Evolutionary conservation across 805 yeast genomes (phyloP).

Genomic region (Saccharomycopsis javanensis): DNA sequence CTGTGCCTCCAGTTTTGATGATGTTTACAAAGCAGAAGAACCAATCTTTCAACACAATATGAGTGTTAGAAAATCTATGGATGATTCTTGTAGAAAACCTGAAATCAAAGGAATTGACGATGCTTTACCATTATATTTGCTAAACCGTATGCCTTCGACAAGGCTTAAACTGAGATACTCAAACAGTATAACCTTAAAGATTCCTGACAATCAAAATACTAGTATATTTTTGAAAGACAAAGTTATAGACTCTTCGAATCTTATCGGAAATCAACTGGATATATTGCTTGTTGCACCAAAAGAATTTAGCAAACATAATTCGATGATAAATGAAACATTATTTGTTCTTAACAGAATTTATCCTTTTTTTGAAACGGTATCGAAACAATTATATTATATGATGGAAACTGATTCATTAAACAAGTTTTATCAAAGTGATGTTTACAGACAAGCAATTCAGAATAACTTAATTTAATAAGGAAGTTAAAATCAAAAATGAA

Average conservation of each 20-base stretch:
- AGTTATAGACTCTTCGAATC: slow-evolving; percentile 7
- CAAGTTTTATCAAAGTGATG: slow-evolving; percentile 45
- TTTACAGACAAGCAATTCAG: slow-evolving; percentile 25
- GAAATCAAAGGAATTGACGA: not conserved
- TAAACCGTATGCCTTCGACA: not conserved
- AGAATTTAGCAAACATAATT: slow-evolving; percentile 26
- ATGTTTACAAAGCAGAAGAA: not conserved
- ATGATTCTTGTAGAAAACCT: not conserved
- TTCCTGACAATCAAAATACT: not conserved
- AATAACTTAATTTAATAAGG: slow-evolving; percentile 14
- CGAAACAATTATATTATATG: slow-evolving; percentile 40
- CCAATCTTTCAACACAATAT: not conserved
- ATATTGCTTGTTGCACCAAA: not conserved
- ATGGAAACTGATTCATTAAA: slow-evolving; percentile 70
- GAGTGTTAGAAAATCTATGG: not conserved
- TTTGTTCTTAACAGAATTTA: slow-evolving; percentile 29
- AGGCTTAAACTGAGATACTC: not conserved
- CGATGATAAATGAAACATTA: slow-evolving; percentile 28
- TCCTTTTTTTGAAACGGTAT: slow-evolving; percentile 40
- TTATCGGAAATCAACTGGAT: slow-evolving; percentile 1
- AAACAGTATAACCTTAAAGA: not conserved
- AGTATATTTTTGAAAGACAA: not conserved
- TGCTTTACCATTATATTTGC: not conserved
- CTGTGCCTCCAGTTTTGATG: not conserved
- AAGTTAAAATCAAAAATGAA: not conserved